phyloP scores from a whole-genome alignment of 495 filamentous ascomycete species.

The Neurospora sp. region DNA sequence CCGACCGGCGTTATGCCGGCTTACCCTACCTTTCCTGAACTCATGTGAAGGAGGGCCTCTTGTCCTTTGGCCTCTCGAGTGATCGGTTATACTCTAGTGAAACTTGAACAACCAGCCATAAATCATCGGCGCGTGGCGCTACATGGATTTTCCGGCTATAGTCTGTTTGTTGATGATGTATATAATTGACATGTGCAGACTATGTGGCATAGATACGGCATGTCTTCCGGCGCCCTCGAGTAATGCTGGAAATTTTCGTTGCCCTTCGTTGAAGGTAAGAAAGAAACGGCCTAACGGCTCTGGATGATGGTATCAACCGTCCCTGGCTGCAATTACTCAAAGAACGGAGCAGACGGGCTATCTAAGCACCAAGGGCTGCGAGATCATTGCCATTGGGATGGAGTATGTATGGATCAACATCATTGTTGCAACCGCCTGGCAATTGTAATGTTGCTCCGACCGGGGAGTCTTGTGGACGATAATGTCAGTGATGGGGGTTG shows the following conservation, averaged over 20 bases:
- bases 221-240: background rate
- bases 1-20: constrained; percentile 53
- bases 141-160: background rate
- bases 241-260: background rate
- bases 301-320: background rate
- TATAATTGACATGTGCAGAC: background rate
- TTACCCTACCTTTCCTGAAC: constrained; percentile 23
- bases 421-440: background rate
- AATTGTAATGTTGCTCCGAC: background rate
- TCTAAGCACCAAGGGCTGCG: background rate
- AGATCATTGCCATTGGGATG: background rate
- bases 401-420: background rate
- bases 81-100: background rate
- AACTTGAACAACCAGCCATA: background rate
- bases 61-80: background rate
- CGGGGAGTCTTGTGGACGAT: background rate
- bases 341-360: background rate
- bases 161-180: background rate
- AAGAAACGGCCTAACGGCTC: too few relatives aligned
- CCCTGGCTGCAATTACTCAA: background rate
- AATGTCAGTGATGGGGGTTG: background rate
- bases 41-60: background rate
- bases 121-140: background rate
- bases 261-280: background rate
- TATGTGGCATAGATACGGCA: too few relatives aligned